Evolutionary conservation across 257 asterid species (phyloP).

Genomic region (Solanum chaucha): DNA sequence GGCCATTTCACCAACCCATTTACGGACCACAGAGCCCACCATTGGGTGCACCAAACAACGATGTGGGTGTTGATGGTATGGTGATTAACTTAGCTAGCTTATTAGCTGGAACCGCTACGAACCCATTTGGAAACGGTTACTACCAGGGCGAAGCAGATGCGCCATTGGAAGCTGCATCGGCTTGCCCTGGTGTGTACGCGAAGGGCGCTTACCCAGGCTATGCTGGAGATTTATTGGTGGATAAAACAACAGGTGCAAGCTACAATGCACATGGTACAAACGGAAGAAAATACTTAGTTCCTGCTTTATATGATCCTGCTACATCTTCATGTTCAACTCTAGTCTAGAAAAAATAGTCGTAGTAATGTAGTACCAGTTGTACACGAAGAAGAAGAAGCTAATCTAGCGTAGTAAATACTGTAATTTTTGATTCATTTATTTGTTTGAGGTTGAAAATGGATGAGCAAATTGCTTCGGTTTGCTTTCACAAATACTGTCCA

Average conservation of each 20-base stretch:
- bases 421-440: slow-evolving; percentile 3
- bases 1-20: slow-evolving; percentile 59
- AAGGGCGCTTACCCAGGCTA: slow-evolving; percentile 58
- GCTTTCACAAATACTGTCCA: not conserved
- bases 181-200: slow-evolving; percentile 43
- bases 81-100: slow-evolving; percentile 35
- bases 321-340: slow-evolving; percentile 38
- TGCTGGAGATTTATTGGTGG: slow-evolving; percentile 44
- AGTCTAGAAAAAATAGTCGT: slow-evolving; percentile 9
- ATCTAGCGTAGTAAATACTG: not conserved
- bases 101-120: slow-evolving; percentile 44
- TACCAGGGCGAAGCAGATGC: slow-evolving; percentile 46
- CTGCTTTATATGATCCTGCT: slow-evolving; percentile 43
- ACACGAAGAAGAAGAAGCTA: not conserved
- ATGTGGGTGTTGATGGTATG: slow-evolving; percentile 48
- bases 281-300: slow-evolving; percentile 36
- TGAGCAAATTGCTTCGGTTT: not conserved
- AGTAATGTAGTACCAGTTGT: not conserved
- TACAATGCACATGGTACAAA: slow-evolving; percentile 42
- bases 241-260: slow-evolving; percentile 42
- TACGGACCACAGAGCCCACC: slow-evolving; percentile 53
- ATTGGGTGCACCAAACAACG: slow-evolving; percentile 39
- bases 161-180: slow-evolving; percentile 51
- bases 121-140: slow-evolving; percentile 48
- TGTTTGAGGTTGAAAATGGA: not conserved